Evolutionary conservation across 352 stramenopile genomes (phyloP).

Genomic region (Pythium sukuiense): DNA sequence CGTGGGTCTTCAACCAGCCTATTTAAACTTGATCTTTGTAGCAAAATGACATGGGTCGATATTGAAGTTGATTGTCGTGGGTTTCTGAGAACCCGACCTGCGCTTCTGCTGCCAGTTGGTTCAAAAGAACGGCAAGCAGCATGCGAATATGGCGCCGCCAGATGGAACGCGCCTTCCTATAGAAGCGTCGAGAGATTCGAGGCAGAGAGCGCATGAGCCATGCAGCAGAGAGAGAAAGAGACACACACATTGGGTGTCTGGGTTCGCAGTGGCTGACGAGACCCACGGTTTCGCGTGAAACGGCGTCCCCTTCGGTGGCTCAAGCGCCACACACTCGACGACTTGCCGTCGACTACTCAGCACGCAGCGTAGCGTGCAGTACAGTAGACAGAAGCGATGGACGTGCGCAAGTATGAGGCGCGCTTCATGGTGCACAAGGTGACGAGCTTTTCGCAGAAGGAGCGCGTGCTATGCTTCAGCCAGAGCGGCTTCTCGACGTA

Average conservation of each 20-base stretch:
- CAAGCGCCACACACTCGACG: not conserved
- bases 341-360: not conserved
- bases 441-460: conserved; percentile 81
- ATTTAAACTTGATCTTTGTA: too few relatives aligned
- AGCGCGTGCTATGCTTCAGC: conserved; percentile 80
- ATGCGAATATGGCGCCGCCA: not conserved
- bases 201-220: not conserved
- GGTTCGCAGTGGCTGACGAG: not conserved
- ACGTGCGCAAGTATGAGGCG: conserved; percentile 59
- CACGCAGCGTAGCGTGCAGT: too few relatives aligned
- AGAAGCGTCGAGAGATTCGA: not conserved
- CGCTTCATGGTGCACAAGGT: conserved; percentile 88
- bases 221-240: not conserved
- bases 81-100: not conserved
- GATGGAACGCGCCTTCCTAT: not conserved
- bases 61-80: too few relatives aligned
- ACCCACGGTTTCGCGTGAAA: not conserved
- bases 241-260: not conserved
- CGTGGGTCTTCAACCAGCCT: not conserved
- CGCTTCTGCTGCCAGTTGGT: not conserved
- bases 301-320: not conserved
- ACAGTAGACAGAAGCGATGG: conserved; percentile 27
- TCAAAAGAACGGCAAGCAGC: not conserved
- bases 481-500: conserved; percentile 73
- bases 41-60: too few relatives aligned